These are phyloP conservation scores for Deinandra increscens DNA, from an alignment of 129 eudicot genomes.

Conservation along the genomic window DNA sequence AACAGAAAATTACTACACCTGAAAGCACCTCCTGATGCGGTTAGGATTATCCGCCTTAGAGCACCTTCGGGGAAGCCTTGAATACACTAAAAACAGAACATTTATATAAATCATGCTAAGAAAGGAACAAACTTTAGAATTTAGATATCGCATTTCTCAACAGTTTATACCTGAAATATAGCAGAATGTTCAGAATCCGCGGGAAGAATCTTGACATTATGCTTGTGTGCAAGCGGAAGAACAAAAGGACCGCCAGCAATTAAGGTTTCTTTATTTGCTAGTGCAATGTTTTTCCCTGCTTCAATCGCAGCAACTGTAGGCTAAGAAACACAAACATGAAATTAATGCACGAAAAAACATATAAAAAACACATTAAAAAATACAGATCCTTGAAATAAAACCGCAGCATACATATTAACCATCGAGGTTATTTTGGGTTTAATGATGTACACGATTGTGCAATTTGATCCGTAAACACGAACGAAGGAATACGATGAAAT, in stretches of 20 bases:
- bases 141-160: neutral
- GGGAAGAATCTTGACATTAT: conserved; percentile 97
- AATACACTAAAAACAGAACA: conserved; percentile 68
- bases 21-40: conserved; percentile 99
- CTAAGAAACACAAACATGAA: conserved; percentile 42
- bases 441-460: neutral
- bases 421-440: neutral
- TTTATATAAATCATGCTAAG: conserved; percentile 2
- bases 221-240: conserved; percentile 96
- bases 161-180: conserved; percentile 73
- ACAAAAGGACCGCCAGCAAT: conserved; percentile 99
- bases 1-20: conserved; percentile 43
- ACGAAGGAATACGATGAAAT: too few species aligned
- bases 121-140: neutral
- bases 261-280: conserved; percentile 95
- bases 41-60: conserved; percentile 84
- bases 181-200: conserved; percentile 99
- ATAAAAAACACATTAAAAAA: too few species aligned
- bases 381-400: too few species aligned
- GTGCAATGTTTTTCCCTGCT: conserved; percentile 95
- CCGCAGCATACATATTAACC: too few species aligned
- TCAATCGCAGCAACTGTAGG: conserved; percentile 99
- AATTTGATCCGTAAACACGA: neutral
- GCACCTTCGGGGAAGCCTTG: conserved; percentile 98
- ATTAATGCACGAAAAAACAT: too few species aligned